phyloP scores from a whole-genome alignment of 129 eudicot species.

The Kitagawia praeruptora region DNA sequence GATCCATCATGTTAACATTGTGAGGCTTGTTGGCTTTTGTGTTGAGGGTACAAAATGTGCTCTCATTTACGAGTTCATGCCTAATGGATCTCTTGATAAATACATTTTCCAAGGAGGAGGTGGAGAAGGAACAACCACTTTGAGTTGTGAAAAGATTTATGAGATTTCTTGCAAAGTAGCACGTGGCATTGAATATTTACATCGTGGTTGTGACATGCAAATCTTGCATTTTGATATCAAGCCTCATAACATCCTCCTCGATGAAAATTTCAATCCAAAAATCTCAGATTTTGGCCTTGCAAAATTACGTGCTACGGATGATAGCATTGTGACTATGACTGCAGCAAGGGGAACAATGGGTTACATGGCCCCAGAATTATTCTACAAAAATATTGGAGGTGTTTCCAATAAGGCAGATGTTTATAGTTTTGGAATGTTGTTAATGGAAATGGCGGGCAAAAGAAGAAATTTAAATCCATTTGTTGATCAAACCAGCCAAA shows the following conservation, averaged over 20 bases:
- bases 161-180: slow-evolving; percentile 1
- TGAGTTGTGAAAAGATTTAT: slow-evolving; percentile 1
- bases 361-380: neutral
- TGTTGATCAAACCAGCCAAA: neutral
- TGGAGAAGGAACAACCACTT: neutral
- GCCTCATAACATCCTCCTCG: slow-evolving; percentile 4
- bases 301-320: neutral
- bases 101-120: neutral
- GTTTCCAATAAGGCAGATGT: neutral
- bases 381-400: slow-evolving; percentile 4
- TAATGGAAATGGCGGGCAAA: neutral
- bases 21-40: neutral
- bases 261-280: slow-evolving; percentile 7
- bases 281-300: slow-evolving; percentile 7
- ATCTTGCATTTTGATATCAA: slow-evolving; percentile 9
- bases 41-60: slow-evolving; percentile 6
- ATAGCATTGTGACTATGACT: slow-evolving; percentile 1
- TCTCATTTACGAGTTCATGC: slow-evolving; percentile 14
- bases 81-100: slow-evolving; percentile 13
- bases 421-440: slow-evolving; percentile 3
- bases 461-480: neutral
- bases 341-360: slow-evolving; percentile 8
- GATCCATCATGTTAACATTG: neutral
- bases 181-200: neutral
- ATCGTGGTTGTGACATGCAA: slow-evolving; percentile 4